Percentiles rank a stretch among this genome's conserved stretches.
Conservation (phyloP, 768 basidiomycete species). For the Lanmaoa rubissima region DNA sequence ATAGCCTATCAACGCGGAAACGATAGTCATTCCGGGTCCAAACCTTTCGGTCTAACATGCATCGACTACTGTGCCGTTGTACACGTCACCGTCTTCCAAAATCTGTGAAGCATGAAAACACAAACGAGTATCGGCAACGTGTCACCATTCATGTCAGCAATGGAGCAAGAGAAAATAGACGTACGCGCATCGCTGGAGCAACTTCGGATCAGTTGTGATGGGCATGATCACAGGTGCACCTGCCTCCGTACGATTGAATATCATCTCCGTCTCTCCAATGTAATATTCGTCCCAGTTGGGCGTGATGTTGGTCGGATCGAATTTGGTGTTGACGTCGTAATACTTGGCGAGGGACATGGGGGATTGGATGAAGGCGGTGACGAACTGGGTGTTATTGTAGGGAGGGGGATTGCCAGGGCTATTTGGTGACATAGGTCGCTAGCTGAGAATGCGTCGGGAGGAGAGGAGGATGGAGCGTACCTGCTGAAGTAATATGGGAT, state of each 20-base stretch:
- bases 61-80: slow-evolving; percentile 7
- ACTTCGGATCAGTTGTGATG: neutral
- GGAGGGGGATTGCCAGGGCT: slow-evolving; percentile 8
- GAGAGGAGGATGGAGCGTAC: neutral
- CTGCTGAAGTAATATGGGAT: slow-evolving; percentile 41
- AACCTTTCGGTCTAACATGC: neutral
- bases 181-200: slow-evolving; percentile 14
- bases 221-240: slow-evolving; percentile 2
- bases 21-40: no score
- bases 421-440: no score
- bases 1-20: no score
- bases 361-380: slow-evolving; percentile 25
- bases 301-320: slow-evolving; percentile 17
- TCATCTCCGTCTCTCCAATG: slow-evolving; percentile 10
- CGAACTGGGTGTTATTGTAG: slow-evolving; percentile 29
- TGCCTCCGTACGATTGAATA: slow-evolving; percentile 12
- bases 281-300: slow-evolving; percentile 11
- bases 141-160: no score
- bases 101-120: neutral
- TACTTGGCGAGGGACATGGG: slow-evolving; percentile 26
- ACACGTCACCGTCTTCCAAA: slow-evolving; percentile 14
- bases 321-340: slow-evolving; percentile 23
- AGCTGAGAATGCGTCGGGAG: neutral
- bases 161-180: neutral
- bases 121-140: neutral